These are phyloP conservation scores for Tephrocybe rancida DNA, from an alignment of 768 basidiomycete genomes.

Conservation along the genomic window DNA sequence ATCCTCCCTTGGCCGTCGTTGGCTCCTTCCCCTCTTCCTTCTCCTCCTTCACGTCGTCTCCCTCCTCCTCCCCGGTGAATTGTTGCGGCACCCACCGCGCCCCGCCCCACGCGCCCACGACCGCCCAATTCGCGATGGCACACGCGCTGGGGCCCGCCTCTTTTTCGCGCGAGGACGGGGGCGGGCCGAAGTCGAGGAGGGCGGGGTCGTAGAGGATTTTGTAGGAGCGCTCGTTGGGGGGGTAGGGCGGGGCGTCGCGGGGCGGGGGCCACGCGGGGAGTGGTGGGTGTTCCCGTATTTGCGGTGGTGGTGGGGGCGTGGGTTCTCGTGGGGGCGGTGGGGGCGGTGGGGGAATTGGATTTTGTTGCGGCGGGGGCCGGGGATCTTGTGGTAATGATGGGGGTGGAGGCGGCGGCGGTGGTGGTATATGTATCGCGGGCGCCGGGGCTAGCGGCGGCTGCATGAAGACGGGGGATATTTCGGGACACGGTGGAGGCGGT, in stretches of 20 bases:
- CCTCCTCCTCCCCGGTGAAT: too few species aligned
- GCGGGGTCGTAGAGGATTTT: slow-evolving; percentile 67
- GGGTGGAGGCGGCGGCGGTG: slow-evolving; percentile 23
- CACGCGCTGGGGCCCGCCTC: too few species aligned
- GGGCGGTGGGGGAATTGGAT: too few species aligned
- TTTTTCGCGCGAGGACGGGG: slow-evolving; percentile 5
- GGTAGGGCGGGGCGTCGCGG: slow-evolving; percentile 39
- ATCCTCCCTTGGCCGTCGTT: too few species aligned
- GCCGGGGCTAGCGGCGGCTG: too few species aligned
- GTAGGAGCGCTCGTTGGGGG: slow-evolving; percentile 45
- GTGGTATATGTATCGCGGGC: slow-evolving; percentile 35
- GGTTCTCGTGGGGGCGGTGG: slow-evolving; percentile 25
- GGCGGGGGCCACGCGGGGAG: slow-evolving; percentile 64
- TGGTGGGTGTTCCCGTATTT: slow-evolving; percentile 24
- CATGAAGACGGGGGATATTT: too few species aligned
- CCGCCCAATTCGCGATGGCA: too few species aligned
- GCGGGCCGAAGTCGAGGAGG: slow-evolving; percentile 41
- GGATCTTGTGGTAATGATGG: slow-evolving; percentile 35
- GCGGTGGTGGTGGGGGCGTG: slow-evolving; percentile 30
- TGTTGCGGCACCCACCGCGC: too few species aligned
- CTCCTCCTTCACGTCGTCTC: too few species aligned
- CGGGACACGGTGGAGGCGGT: slow-evolving; percentile 24
- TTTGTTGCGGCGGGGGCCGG: slow-evolving; percentile 25
- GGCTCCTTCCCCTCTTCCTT: too few species aligned
- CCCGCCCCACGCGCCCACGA: too few species aligned